Conservation (phyloP, 768 basidiomycete species). For the Suillus paluster region DNA sequence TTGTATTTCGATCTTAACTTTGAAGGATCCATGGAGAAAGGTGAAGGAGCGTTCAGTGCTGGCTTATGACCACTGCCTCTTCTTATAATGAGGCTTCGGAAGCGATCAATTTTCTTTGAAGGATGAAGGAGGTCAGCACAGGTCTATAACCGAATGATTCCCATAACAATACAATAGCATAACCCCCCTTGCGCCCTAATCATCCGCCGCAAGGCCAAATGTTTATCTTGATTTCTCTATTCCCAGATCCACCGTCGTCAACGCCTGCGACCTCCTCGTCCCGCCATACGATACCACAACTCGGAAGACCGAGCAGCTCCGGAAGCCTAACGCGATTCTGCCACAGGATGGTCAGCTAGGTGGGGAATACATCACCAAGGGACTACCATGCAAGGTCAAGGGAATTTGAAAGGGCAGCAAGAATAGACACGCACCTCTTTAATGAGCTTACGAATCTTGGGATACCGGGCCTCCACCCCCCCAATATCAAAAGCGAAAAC, state of each 20-base stretch:
- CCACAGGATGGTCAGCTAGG: conserved; percentile 5
- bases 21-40: no score
- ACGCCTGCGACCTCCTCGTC: background rate
- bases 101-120: no score
- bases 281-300: conserved; percentile 23
- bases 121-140: no score
- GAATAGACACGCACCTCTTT: conserved; percentile 28
- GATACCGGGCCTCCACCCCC: conserved; percentile 23
- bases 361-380: conserved; percentile 16
- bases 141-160: background rate
- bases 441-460: conserved; percentile 18
- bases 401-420: background rate
- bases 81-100: no score
- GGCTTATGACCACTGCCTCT: no score
- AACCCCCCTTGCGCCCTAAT: background rate
- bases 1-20: no score
- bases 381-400: background rate
- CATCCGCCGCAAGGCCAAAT: background rate
- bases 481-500: conserved; percentile 20
- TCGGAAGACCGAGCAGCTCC: conserved; percentile 28
- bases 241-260: background rate
- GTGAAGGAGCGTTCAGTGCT: no score
- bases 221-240: conserved; percentile 7
- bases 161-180: background rate
- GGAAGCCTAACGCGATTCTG: conserved; percentile 20